Conservation (phyloP, 192 early-diverging fungal species). For the Phlyctochytrium planicorne region DNA sequence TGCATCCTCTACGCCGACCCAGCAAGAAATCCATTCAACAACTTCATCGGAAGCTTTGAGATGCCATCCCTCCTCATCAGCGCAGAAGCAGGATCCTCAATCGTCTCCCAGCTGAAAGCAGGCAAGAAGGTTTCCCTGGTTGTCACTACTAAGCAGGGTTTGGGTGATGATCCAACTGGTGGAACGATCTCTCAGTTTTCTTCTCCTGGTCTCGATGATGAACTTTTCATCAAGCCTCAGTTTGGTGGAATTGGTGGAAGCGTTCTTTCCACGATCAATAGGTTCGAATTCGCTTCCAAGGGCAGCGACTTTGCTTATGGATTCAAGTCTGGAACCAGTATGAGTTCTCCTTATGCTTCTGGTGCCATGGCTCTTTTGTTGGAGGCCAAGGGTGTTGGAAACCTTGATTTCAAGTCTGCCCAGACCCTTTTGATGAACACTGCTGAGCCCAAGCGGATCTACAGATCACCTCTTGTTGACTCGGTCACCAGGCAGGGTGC, state of each 20-base stretch:
- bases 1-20: conserved; percentile 9
- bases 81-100: not conserved
- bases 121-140: not conserved
- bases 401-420: conserved; percentile 13
- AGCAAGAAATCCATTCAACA: not conserved
- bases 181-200: conserved; percentile 70
- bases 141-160: not conserved
- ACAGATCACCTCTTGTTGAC: conserved; percentile 16
- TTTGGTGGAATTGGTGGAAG: conserved; percentile 36
- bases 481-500: conserved; percentile 45
- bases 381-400: conserved; percentile 23
- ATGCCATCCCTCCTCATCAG: conserved; percentile 8
- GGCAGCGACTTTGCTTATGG: conserved; percentile 9
- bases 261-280: conserved; percentile 24
- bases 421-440: conserved; percentile 28
- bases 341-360: conserved; percentile 76
- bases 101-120: not conserved
- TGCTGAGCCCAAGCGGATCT: conserved; percentile 4
- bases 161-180: conserved; percentile 24
- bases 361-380: conserved; percentile 68
- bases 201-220: conserved; percentile 68
- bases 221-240: conserved; percentile 61
- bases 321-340: conserved; percentile 64
- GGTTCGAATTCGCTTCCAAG: not conserved
- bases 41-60: not conserved